Conservation (phyloP, 106 monocot species). For the Dioscorea zingiberensis region DNA sequence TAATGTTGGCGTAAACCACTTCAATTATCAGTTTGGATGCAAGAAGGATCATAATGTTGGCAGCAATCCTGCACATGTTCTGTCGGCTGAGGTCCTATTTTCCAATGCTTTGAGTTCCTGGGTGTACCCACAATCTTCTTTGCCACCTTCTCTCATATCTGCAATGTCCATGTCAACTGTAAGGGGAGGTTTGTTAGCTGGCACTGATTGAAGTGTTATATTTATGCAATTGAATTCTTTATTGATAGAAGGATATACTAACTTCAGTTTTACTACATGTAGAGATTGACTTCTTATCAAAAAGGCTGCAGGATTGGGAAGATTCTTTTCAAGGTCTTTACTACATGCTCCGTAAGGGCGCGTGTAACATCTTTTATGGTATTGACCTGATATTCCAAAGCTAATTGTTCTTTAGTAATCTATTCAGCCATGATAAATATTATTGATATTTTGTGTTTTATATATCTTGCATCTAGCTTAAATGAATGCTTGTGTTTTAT, state of each 20-base stretch:
- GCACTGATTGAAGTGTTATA: background rate
- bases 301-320: constrained; percentile 80
- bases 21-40: constrained; percentile 13
- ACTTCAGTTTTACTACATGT: constrained; percentile 7
- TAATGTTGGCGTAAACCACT: constrained; percentile 8
- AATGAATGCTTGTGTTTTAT: too few relatives aligned
- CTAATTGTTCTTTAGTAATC: too few relatives aligned
- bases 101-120: constrained; percentile 69
- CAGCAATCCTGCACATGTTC: constrained; percentile 7
- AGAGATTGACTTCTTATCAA: constrained; percentile 59
- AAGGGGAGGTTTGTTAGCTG: constrained; percentile 48
- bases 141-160: constrained; percentile 66
- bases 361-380: constrained; percentile 87
- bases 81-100: constrained; percentile 24
- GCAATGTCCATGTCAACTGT: constrained; percentile 43
- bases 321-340: constrained; percentile 83
- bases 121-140: constrained; percentile 73
- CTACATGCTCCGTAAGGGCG: constrained; percentile 62
- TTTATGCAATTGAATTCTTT: background rate
- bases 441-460: too few relatives aligned
- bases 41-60: constrained; percentile 18
- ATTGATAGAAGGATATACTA: background rate
- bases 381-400: constrained; percentile 3
- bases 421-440: too few relatives aligned
- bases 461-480: too few relatives aligned